These are phyloP conservation scores for Cladorrhinum samala DNA, from an alignment of 495 filamentous ascomycete species.

Conservation along the genomic window DNA sequence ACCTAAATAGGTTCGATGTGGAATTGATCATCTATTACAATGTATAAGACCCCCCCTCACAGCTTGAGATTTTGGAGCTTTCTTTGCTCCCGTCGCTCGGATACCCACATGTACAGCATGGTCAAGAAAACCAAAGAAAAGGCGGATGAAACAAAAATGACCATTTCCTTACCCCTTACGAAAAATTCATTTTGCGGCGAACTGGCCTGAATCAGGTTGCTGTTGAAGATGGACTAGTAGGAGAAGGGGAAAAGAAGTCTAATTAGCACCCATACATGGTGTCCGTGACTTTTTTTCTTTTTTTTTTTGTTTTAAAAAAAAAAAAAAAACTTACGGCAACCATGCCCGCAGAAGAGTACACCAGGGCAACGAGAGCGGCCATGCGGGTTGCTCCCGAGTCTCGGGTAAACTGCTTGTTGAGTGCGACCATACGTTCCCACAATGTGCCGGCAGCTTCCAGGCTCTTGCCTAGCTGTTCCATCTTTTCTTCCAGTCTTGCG, in stretches of 20 bases:
- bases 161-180: neutral
- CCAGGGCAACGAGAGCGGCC: neutral
- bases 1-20: too few species aligned
- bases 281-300: too few species aligned
- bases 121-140: neutral
- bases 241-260: too few species aligned
- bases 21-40: too few species aligned
- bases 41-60: too few species aligned
- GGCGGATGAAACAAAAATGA: neutral
- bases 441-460: neutral
- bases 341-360: neutral
- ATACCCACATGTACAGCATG: neutral
- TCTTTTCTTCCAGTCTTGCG: too few species aligned
- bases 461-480: neutral
- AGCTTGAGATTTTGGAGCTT: too few species aligned
- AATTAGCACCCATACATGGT: too few species aligned
- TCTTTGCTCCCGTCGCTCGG: too few species aligned
- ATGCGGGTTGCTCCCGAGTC: neutral
- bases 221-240: neutral
- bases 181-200: neutral
- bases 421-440: neutral
- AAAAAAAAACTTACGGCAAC: neutral
- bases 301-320: too few species aligned
- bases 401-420: neutral
- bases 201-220: neutral